phyloP scores from a whole-genome alignment of 768 basidiomycete species.

The Brasilioporus rufonigricans region DNA sequence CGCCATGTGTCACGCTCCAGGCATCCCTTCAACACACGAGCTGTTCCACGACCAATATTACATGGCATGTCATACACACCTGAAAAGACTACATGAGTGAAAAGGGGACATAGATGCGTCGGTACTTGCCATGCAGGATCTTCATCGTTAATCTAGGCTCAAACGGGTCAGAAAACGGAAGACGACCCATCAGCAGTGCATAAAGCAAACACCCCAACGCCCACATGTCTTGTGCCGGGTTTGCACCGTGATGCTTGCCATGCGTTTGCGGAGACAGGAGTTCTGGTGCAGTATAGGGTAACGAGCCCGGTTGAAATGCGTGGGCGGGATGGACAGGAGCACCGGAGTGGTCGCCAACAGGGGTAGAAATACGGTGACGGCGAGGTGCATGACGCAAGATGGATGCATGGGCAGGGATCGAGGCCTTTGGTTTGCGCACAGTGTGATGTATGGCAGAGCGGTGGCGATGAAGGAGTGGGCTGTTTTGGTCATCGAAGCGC shows the following conservation, averaged over 20 bases:
- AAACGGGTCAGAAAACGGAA: conserved; percentile 88
- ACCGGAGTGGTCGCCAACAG: conserved; percentile 32
- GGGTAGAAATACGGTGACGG: conserved; percentile 51
- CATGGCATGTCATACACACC: conserved; percentile 61
- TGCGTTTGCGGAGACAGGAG: conserved; percentile 62
- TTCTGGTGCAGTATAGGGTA: conserved; percentile 91
- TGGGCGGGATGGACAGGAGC: conserved; percentile 33
- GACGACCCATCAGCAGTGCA: conserved; percentile 74
- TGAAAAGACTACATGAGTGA: conserved; percentile 28
- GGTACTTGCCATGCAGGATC: conserved; percentile 73
- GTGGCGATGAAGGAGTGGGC: conserved; percentile 18
- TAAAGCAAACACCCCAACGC: conserved; percentile 90
- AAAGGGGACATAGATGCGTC: not conserved
- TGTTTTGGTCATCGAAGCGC: conserved; percentile 14
- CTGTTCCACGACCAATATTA: conserved; percentile 57
- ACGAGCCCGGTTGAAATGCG: conserved; percentile 72
- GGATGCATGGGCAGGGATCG: conserved; percentile 15
- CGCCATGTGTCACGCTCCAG: conserved; percentile 57
- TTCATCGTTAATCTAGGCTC: conserved; percentile 92
- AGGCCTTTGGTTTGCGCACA: conserved; percentile 23
- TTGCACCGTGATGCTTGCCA: conserved; percentile 31
- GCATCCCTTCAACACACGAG: conserved; percentile 76
- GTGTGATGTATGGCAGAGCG: conserved; percentile 30
- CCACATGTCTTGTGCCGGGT: conserved; percentile 93
- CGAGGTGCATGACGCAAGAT: conserved; percentile 34